These are phyloP conservation scores for Bonnemaisonia californica DNA, from an alignment of 31 red algal species.

Conservation along the genomic window DNA sequence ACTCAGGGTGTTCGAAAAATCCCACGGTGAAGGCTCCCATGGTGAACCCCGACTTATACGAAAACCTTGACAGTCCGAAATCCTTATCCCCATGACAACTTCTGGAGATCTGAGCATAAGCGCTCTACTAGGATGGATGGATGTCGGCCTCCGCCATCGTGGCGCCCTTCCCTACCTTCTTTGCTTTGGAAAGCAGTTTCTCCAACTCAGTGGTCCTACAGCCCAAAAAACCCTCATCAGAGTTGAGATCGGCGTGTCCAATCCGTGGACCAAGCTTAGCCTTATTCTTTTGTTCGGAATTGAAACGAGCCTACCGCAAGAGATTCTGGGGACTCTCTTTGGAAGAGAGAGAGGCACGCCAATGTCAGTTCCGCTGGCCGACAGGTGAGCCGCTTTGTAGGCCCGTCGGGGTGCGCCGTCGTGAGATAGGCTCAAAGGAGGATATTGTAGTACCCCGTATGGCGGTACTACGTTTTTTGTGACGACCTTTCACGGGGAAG, in stretches of 20 bases:
- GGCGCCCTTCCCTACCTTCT: background rate
- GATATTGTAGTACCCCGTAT: no score
- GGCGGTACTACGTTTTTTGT: no score
- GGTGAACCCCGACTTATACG: background rate
- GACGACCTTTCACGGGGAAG: no score
- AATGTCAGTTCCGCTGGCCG: no score
- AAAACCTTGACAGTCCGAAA: background rate
- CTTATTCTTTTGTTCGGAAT: background rate
- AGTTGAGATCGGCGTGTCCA: background rate
- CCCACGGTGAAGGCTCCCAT: background rate
- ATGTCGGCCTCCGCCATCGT: background rate
- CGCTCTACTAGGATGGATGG: background rate
- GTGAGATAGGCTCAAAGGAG: no score
- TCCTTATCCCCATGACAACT: background rate
- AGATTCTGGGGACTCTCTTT: background rate
- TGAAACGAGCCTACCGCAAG: background rate
- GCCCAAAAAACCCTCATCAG: no score
- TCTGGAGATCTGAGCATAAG: background rate
- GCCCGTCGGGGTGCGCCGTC: no score
- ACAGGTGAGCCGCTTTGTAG: no score
- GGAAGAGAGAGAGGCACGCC: slow-evolving; percentile 32
- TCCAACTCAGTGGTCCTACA: background rate
- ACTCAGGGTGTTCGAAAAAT: background rate
- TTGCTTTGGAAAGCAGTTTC: no score
- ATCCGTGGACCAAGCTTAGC: background rate